Evolutionary conservation across 2,329 filamentous ascomycete genomes (phyloP).

Genomic region (Fusarium longipes): DNA sequence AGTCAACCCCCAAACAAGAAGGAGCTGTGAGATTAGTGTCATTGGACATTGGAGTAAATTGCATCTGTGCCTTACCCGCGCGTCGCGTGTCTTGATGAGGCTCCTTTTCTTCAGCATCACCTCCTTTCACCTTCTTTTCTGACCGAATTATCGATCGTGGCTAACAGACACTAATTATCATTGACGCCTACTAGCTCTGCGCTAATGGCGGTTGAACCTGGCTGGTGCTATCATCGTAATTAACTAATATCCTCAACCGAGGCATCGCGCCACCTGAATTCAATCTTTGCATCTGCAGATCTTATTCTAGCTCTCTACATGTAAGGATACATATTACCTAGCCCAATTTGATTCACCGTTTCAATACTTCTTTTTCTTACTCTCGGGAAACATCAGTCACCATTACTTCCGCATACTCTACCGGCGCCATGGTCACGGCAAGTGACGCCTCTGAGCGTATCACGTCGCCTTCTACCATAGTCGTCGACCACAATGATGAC

Average conservation of each 20-base stretch:
- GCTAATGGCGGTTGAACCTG: slow-evolving; percentile 21
- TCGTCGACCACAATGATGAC: slow-evolving; percentile 41
- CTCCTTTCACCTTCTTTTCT: background rate
- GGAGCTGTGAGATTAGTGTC: slow-evolving; percentile 6
- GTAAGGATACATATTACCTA: background rate
- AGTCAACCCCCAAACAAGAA: slow-evolving; percentile 21
- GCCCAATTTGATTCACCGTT: background rate
- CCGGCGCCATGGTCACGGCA: slow-evolving; percentile 38
- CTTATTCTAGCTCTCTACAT: background rate
- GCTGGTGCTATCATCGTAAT: slow-evolving; percentile 27
- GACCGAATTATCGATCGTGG: background rate
- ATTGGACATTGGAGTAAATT: slow-evolving; percentile 21
- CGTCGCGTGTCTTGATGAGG: slow-evolving; percentile 6
- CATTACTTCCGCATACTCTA: slow-evolving; percentile 29
- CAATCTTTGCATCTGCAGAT: slow-evolving; percentile 10
- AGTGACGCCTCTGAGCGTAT: slow-evolving; percentile 34
- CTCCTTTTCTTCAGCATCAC: slow-evolving; percentile 12
- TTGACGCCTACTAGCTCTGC: slow-evolving; percentile 16
- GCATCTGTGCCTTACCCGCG: slow-evolving; percentile 6
- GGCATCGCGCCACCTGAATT: slow-evolving; percentile 16
- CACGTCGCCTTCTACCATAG: slow-evolving; percentile 37
- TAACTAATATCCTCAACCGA: slow-evolving; percentile 38
- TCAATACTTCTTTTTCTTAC: background rate
- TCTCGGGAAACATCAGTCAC: slow-evolving; percentile 3
- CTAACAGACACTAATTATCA: slow-evolving; percentile 1